phyloP scores from a whole-genome alignment of 345 rosid species.

The Geranium rotundifolium region DNA sequence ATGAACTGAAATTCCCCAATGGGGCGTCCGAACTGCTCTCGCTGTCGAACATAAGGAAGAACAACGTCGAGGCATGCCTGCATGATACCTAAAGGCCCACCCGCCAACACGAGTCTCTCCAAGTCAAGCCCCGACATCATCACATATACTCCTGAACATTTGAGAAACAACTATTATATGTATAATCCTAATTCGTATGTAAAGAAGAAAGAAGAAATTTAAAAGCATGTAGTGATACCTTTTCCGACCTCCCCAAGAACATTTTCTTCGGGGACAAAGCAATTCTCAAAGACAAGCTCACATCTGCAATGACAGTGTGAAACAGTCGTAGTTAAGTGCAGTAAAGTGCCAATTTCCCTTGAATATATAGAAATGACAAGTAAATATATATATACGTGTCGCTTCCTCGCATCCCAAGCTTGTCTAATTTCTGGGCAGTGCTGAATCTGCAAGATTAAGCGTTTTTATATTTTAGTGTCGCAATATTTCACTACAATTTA shows the following conservation, averaged over 20 bases:
- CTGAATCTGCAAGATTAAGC: constrained; percentile 50
- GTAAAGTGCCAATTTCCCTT: too few relatives aligned
- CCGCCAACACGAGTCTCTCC: constrained; percentile 85
- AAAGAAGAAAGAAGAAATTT: too few relatives aligned
- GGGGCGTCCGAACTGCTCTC: constrained; percentile 88
- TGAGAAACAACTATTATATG: background rate
- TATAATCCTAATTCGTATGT: too few relatives aligned
- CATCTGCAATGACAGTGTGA: constrained; percentile 31
- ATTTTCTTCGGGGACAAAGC: constrained; percentile 81
- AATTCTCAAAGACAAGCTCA: constrained; percentile 89
- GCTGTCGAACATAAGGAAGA: constrained; percentile 75
- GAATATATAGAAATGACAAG: background rate
- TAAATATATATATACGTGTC: constrained; percentile 53
- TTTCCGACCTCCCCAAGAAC: constrained; percentile 84
- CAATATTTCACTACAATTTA: too few relatives aligned
- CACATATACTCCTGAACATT: constrained; percentile 68
- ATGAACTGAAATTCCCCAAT: constrained; percentile 81
- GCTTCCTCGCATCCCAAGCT: constrained; percentile 97
- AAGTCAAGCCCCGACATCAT: constrained; percentile 95
- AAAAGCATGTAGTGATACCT: constrained; percentile 31
- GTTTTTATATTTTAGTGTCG: too few relatives aligned
- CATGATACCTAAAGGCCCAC: constrained; percentile 93
- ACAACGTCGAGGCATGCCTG: constrained; percentile 88
- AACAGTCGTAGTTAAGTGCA: too few relatives aligned
- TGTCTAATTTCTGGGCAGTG: constrained; percentile 93